Percentiles rank a stretch among this genome's conserved stretches.
phyloP scores from a whole-genome alignment of 177 flowering plant genomes.

The Vitis hybrid region DNA sequence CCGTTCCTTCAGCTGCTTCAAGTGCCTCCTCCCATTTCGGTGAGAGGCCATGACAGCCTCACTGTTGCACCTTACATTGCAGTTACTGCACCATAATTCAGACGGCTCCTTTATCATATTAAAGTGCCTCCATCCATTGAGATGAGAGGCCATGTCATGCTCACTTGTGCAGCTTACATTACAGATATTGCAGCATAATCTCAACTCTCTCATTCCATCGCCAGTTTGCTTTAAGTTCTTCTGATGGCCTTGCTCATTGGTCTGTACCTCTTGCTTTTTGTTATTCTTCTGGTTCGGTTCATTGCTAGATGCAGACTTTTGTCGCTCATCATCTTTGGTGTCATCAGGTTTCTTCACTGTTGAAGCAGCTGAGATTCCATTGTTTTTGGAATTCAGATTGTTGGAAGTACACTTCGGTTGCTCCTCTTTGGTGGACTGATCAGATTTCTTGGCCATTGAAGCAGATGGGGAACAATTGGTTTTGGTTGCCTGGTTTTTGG shows the following conservation, averaged over 20 bases:
- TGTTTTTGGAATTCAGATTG: too few species aligned
- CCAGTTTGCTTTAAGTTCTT: background rate
- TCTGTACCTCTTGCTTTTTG: background rate
- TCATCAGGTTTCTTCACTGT: background rate
- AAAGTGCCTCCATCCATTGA: conserved; percentile 6
- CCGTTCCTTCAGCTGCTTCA: background rate
- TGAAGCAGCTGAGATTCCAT: too few species aligned
- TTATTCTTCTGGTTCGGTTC: background rate
- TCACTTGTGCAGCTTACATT: conserved; percentile 5
- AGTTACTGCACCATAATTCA: conserved; percentile 11
- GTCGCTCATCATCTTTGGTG: background rate
- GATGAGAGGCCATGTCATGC: conserved; percentile 13
- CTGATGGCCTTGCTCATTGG: background rate
- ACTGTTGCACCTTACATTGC: conserved; percentile 12
- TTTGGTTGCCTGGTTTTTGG: conserved; percentile 3
- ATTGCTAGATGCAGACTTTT: background rate
- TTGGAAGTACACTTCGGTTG: too few species aligned
- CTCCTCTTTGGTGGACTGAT: too few species aligned
- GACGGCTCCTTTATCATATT: background rate
- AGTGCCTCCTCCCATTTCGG: conserved; percentile 21
- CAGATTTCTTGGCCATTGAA: conserved; percentile 1
- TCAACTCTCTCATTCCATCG: background rate
- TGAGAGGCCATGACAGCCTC: conserved; percentile 12
- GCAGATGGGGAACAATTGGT: background rate
- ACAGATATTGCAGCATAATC: conserved; percentile 13